phyloP scores from a whole-genome alignment of 1,284 basidiomycete genomes.

The Fomitopsis pinicola region DNA sequence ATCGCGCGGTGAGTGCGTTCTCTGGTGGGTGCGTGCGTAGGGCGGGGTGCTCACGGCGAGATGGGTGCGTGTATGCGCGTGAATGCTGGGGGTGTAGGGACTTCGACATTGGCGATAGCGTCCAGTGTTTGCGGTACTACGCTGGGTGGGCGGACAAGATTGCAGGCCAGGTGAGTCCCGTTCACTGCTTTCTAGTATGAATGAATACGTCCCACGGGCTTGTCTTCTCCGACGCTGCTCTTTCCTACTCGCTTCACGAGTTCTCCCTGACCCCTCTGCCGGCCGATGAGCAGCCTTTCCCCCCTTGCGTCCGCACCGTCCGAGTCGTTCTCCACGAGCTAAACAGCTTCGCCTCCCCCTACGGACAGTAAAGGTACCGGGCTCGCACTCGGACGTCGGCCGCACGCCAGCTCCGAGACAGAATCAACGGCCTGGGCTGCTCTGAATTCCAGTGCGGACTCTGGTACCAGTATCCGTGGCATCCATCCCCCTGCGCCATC shows the following conservation, averaged over 20 bases:
- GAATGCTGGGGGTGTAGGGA: conserved; percentile 43
- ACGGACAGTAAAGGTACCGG: no score
- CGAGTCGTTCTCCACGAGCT: no score
- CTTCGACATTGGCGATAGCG: conserved; percentile 81
- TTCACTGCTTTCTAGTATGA: neutral
- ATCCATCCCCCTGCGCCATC: no score
- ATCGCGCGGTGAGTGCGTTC: conserved; percentile 52
- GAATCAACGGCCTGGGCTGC: neutral
- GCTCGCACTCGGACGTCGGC: neutral
- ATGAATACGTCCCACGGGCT: neutral
- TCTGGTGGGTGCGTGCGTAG: neutral
- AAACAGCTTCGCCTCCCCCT: no score
- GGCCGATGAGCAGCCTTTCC: no score
- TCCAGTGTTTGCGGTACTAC: conserved; percentile 81
- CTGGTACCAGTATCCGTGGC: neutral
- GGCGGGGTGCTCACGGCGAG: neutral
- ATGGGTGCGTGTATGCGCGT: neutral
- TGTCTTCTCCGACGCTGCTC: neutral
- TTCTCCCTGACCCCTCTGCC: neutral
- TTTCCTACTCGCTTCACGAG: neutral
- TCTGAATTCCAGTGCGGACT: neutral
- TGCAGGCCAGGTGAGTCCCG: conserved; percentile 38
- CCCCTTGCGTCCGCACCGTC: no score
- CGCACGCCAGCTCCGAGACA: neutral
- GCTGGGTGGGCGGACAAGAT: conserved; percentile 65